A percentile compares a stretch with the other conserved stretches of the same genome.
Conservation (phyloP, 1,139 yeast genomes). For the Pneumocystis oryctolagi region DNA sequence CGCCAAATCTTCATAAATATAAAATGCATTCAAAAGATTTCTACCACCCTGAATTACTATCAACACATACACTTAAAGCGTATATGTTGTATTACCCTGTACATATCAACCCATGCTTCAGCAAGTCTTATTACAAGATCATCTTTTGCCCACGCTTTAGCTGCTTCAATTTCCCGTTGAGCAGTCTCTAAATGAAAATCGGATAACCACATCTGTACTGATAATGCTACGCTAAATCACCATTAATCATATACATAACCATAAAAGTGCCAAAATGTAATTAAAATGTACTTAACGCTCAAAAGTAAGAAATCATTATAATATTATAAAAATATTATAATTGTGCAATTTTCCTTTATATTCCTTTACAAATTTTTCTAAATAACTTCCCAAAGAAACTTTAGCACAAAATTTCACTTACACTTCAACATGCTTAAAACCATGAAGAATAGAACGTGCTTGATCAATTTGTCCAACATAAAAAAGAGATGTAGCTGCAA, state of each 20-base stretch:
- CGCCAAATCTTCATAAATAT: slow-evolving; percentile 59
- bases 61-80: background rate
- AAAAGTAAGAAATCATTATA: too few species aligned
- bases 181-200: slow-evolving; percentile 26
- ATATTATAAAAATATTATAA: too few species aligned
- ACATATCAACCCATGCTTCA: slow-evolving; percentile 50
- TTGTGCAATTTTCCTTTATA: too few species aligned
- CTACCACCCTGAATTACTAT: slow-evolving; percentile 36
- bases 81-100: slow-evolving; percentile 19
- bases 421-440: background rate
- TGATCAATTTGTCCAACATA: background rate
- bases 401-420: background rate
- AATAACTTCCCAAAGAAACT: background rate
- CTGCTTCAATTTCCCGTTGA: slow-evolving; percentile 21
- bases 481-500: background rate
- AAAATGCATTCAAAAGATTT: slow-evolving; percentile 45
- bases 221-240: slow-evolving; percentile 20
- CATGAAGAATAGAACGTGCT: background rate
- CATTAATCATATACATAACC: background rate
- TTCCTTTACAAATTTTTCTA: too few species aligned
- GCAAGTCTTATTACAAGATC: slow-evolving; percentile 51
- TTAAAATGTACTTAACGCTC: too few species aligned
- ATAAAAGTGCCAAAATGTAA: too few species aligned
- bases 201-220: slow-evolving; percentile 26
- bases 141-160: slow-evolving; percentile 45